Base-by-base conservation (phyloP, 345 rosid genomes). In the Eucalyptus brandiana region DNA sequence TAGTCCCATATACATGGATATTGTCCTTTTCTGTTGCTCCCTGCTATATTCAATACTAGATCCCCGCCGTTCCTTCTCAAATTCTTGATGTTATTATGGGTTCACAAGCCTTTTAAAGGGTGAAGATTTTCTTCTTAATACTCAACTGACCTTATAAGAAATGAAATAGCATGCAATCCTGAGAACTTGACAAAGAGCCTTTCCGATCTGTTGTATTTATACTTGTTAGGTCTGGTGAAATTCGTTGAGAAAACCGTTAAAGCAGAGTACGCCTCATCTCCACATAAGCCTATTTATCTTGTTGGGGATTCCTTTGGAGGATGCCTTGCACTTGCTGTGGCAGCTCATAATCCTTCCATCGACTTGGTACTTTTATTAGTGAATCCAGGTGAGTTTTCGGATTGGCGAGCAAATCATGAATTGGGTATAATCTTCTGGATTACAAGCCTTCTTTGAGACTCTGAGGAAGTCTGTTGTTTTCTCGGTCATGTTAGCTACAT, bases 251-350 rank as follows among this genome's bases (percentile, higher is more conserved):
- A 95, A 91, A 94, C 94, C 17, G 87, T 96, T 88, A 93, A 91
- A 88, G 88, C 86, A 14, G 96, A 95, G 94, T 93, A 94, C 88
- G 92, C 93, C 56, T 88, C 91, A 37, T 90, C 89, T 88, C 98
- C 98, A 9, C 88, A 93, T 58, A 95, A 91, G 91, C 99, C 99
- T 30, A 96, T 97, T 51, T 97, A 97, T 94, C 90, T 97, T 56
- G 95, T 97, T n/a, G 99, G 98, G 8, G 99, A 97, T 90, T 97
- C 99, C 65, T 92, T 97, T 88, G 99, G 99, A 92, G 99, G 98
- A 90, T 97, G 99, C 92, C 90, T 97, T 87, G 98, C 97, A 86
- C 97, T 97, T 88, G 95, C 96, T 67, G 92, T 96, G 87, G 99
- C 99, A 90, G 96, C 99, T 86, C 95, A 94, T 90, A 96, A 96